Evolutionary conservation across 2,329 filamentous ascomycete genomes (phyloP).

Genomic region (Waltergamsia citrina): DNA sequence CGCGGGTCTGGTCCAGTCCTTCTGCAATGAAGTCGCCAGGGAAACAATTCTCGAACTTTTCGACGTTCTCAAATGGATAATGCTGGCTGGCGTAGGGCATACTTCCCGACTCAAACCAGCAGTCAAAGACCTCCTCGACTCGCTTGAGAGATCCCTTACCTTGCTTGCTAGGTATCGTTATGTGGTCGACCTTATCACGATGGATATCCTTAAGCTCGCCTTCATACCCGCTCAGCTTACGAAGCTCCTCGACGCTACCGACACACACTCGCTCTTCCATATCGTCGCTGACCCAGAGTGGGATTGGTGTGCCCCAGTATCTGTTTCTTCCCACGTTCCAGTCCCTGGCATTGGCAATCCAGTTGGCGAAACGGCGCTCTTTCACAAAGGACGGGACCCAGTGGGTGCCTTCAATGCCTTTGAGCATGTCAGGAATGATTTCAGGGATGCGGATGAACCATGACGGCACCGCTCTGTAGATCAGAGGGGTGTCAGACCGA

Average conservation of each 20-base stretch:
- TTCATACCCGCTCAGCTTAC: slow-evolving; percentile 74
- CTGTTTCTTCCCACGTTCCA: slow-evolving; percentile 94
- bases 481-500: slow-evolving; percentile 88
- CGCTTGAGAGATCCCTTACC: slow-evolving; percentile 77
- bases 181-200: slow-evolving; percentile 85
- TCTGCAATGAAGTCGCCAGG: slow-evolving; percentile 93
- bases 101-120: slow-evolving; percentile 93
- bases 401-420: slow-evolving; percentile 79
- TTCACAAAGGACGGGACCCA: slow-evolving; percentile 92
- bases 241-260: slow-evolving; percentile 76
- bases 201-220: slow-evolving; percentile 81
- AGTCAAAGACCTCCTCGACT: slow-evolving; percentile 87
- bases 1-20: slow-evolving; percentile 84
- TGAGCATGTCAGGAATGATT: slow-evolving; percentile 79
- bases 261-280: slow-evolving; percentile 78
- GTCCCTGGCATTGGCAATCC: slow-evolving; percentile 84
- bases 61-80: slow-evolving; percentile 85
- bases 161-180: slow-evolving; percentile 84
- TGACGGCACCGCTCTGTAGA: slow-evolving; percentile 83
- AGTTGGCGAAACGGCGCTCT: slow-evolving; percentile 81
- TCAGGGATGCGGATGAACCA: slow-evolving; percentile 90
- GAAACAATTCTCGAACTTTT: slow-evolving; percentile 71
- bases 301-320: slow-evolving; percentile 92
- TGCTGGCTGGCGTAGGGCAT: slow-evolving; percentile 92
- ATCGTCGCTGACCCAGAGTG: slow-evolving; percentile 87